Evolutionary conservation across 148 eudicot species (phyloP).

Genomic region (Suaeda aralocaspica): DNA sequence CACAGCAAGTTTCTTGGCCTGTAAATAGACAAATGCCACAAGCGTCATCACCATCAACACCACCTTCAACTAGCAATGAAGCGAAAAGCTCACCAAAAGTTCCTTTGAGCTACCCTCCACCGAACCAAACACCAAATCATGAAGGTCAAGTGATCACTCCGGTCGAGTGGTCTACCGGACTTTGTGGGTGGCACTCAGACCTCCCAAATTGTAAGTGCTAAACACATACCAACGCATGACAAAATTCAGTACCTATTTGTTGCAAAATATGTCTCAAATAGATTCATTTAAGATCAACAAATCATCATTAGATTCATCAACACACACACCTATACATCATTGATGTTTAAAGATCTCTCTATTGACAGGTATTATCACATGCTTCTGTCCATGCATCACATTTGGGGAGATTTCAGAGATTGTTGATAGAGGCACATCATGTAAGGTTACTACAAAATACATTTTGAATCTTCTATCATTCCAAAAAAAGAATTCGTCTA

Average conservation of each 20-base stretch:
- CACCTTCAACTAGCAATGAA: background rate
- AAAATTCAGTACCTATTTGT: too few relatives aligned
- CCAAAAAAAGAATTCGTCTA: too few relatives aligned
- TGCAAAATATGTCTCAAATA: too few relatives aligned
- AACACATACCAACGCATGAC: too few relatives aligned
- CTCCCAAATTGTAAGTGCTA: constrained; percentile 23
- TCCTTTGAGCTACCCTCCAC: constrained; percentile 8
- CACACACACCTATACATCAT: too few relatives aligned
- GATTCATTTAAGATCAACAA: too few relatives aligned
- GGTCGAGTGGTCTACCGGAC: constrained; percentile 24
- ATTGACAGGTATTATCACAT: constrained; percentile 25
- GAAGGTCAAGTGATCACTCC: background rate
- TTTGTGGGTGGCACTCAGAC: constrained; percentile 21
- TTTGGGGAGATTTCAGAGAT: constrained; percentile 31
- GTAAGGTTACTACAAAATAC: too few relatives aligned
- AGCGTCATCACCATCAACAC: background rate
- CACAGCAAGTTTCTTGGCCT: background rate
- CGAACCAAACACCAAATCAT: background rate
- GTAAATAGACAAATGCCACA: background rate
- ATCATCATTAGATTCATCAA: too few relatives aligned
- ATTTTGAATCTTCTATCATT: too few relatives aligned
- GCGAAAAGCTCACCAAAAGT: background rate
- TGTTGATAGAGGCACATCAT: constrained; percentile 24
- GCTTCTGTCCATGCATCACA: constrained; percentile 30
- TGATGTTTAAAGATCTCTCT: too few relatives aligned